Conservation (phyloP, 176 grass and related monocot species). For the Zoysia pacifica region DNA sequence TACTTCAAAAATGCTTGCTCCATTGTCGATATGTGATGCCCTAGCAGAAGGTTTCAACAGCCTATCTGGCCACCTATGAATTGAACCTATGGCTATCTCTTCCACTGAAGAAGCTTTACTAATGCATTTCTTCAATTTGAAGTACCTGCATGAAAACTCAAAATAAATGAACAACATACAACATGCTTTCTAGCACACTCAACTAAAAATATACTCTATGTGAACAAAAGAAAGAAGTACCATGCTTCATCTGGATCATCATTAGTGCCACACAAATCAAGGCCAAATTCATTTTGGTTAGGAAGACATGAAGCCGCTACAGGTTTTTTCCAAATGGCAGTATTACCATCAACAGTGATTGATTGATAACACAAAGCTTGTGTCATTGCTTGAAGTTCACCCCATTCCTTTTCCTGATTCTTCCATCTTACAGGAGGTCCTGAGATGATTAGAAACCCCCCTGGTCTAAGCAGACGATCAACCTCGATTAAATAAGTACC, state of each 20-base stretch:
- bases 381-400: constrained; percentile 58
- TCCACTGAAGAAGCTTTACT: constrained; percentile 47
- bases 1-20: constrained; percentile 59
- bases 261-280: constrained; percentile 57
- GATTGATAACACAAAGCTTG: constrained; percentile 70
- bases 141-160: constrained; percentile 62
- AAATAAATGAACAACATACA: constrained; percentile 29
- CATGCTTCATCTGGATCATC: constrained; percentile 88
- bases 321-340: constrained; percentile 89
- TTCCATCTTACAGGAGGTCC: constrained; percentile 79
- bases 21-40: constrained; percentile 58
- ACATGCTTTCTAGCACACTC: background rate
- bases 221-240: constrained; percentile 46
- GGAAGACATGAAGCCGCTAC: constrained; percentile 55
- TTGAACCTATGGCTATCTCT: constrained; percentile 64
- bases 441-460: constrained; percentile 86
- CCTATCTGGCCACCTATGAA: constrained; percentile 80
- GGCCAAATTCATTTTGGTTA: constrained; percentile 59
- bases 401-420: constrained; percentile 85
- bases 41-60: constrained; percentile 63
- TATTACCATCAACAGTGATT: constrained; percentile 74
- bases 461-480: constrained; percentile 82
- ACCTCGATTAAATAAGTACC: constrained; percentile 89
- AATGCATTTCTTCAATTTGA: constrained; percentile 80
- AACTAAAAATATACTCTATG: constrained; percentile 16